These are phyloP conservation scores for Senna tora DNA, from an alignment of 306 rosid species.

Conservation along the genomic window DNA sequence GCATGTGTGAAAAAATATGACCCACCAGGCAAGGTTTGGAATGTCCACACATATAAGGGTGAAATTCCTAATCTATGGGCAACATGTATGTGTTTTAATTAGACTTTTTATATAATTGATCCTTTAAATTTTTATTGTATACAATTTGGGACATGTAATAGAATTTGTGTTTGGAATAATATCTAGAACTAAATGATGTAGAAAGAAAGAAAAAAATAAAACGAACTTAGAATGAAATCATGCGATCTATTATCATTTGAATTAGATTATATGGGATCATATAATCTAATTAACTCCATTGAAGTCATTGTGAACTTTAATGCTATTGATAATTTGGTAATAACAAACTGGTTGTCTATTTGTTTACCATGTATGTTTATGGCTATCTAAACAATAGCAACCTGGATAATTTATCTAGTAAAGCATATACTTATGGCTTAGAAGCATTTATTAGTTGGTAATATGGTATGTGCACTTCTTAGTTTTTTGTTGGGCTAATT, in stretches of 20 bases:
- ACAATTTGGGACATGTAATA: not conserved
- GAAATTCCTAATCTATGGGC: not conserved
- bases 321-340: not conserved
- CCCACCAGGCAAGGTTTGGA: not conserved
- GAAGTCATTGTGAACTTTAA: constrained; percentile 1
- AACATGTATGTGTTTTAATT: not conserved
- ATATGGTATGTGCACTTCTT: constrained; percentile 7
- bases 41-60: not conserved
- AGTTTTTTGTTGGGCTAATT: constrained; percentile 1
- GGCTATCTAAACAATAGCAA: not conserved
- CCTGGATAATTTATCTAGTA: not conserved
- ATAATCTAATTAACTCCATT: not conserved
- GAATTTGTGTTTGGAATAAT: not conserved
- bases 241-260: too few relatives aligned
- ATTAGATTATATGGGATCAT: not conserved
- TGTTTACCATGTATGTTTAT: not conserved
- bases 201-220: not conserved
- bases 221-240: not conserved
- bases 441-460: constrained; percentile 1
- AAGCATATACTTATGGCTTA: constrained; percentile 1
- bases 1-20: not conserved
- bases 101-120: not conserved
- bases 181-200: not conserved
- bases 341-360: not conserved
- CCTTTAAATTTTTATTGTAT: not conserved